Evolutionary conservation across 78 protist genomes (phyloP), one percentile per base, ranked within the genome.

Genomic region (Dictyostelium citrinum): DNA sequence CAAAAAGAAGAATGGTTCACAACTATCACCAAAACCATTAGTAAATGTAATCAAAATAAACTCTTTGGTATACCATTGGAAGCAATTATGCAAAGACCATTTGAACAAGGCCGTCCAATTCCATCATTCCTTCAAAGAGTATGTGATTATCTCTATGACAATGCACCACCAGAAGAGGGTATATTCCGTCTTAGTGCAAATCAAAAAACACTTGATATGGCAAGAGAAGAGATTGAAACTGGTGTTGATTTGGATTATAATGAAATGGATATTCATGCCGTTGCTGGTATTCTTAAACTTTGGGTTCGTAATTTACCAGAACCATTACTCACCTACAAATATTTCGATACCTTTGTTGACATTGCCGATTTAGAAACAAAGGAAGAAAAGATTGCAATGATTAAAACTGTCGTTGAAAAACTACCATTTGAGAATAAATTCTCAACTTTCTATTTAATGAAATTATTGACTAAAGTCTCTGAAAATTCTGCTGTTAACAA

Each of bases 251-350:
- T 90, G 55, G 90, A 80, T 33, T 90, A 82, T 67, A 68, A 91
- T 31, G 96, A 84, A 37, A 33, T 90, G 39, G 96, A 90, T 45
- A 85, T 82, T 16, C 90, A 95, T n/a, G 90, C 80, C 0, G 95
- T 95, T 0, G 97, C 95, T 11, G 91, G 97, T 70, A 22, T 95
- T 7, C 24, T 95, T 22, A 95, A 95, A 39, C 70, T 95, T 27
- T 95, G 92, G 90, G 93, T 95, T n/a, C 24, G 97, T n/a, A 91
- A 95, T 61, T 51, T 95, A 35, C 97, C 97, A 16, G 97, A 95
- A 24, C 97, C 97, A 70, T 64, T 95, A 1, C 17, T 82, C 1
- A 91, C 96, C 9, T 95, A 9, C 8, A 80, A 93, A 37, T 39
- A 51, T 31, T 95, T 93, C 12, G 96, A 95, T 27, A 20, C 51